Percentiles rank a stretch among this genome's conserved stretches.
These are phyloP conservation scores for Scutellaria barbata DNA, from an alignment of 257 asterid species.

Conservation along the genomic window DNA sequence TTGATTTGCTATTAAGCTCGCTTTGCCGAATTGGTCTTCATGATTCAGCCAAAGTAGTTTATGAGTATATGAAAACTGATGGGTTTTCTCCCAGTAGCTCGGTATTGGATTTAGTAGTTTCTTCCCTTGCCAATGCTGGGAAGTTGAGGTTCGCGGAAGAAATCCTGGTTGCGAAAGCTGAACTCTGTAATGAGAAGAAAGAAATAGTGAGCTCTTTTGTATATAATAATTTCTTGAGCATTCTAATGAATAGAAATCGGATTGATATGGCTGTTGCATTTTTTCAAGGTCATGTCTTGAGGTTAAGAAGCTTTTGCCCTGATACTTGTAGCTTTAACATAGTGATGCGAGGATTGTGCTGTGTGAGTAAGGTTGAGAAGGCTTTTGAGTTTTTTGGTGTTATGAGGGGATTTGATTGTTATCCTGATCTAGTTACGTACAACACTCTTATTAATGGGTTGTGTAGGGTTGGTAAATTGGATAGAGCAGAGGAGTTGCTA, in stretches of 20 bases:
- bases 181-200: constrained; percentile 43
- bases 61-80: constrained; percentile 62
- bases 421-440: constrained; percentile 65
- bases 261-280: constrained; percentile 71
- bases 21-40: constrained; percentile 62
- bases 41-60: constrained; percentile 55
- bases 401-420: constrained; percentile 63
- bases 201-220: constrained; percentile 55
- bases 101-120: constrained; percentile 50
- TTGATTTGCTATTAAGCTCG: constrained; percentile 64
- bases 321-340: constrained; percentile 83
- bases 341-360: constrained; percentile 72
- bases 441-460: constrained; percentile 74
- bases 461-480: constrained; percentile 60
- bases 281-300: constrained; percentile 62
- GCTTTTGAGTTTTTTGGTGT: constrained; percentile 68
- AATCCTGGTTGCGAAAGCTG: constrained; percentile 70
- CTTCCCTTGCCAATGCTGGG: constrained; percentile 57
- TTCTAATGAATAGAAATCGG: constrained; percentile 47
- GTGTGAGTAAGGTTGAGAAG: constrained; percentile 52
- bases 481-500: constrained; percentile 61
- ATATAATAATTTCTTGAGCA: constrained; percentile 64
- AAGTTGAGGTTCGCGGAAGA: constrained; percentile 59
- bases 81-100: constrained; percentile 52
- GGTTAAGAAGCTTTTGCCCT: constrained; percentile 56